A percentile compares a stretch with the other conserved stretches of the same genome.
phyloP scores from a whole-genome alignment of 2,329 filamentous ascomycete species.

The Fusarium compactum region DNA sequence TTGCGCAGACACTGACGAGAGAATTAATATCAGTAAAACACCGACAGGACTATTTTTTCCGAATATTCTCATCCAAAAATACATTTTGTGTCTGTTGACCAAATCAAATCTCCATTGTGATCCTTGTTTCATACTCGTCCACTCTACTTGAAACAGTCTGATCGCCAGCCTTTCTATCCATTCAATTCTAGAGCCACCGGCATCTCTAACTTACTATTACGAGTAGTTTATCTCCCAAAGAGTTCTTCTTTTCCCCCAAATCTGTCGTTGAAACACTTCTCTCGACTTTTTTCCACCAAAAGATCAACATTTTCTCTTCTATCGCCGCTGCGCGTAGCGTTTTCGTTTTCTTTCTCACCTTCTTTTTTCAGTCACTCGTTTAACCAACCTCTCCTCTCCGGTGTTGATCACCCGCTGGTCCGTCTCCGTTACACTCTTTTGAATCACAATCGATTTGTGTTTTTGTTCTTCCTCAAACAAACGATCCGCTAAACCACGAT shows the following conservation, averaged over 20 bases:
- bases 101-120: constrained; percentile 8
- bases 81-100: neutral
- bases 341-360: neutral
- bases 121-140: constrained; percentile 26
- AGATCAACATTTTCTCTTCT: neutral
- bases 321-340: constrained; percentile 25
- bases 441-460: constrained; percentile 18
- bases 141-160: constrained; percentile 45
- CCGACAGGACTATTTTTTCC: neutral
- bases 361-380: constrained; percentile 36
- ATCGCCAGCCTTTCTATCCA: constrained; percentile 3
- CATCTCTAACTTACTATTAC: neutral
- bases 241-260: neutral
- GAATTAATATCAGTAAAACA: neutral
- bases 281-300: neutral
- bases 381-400: constrained; percentile 5
- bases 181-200: neutral
- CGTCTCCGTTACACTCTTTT: constrained; percentile 10
- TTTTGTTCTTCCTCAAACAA: neutral
- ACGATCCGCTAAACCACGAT: neutral
- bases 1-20: neutral
- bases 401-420: constrained; percentile 39
- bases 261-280: neutral
- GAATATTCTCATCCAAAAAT: neutral
- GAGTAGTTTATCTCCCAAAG: neutral